phyloP scores from a whole-genome alignment of 2,329 filamentous ascomycete genomes.

The Cercospora sojina region DNA sequence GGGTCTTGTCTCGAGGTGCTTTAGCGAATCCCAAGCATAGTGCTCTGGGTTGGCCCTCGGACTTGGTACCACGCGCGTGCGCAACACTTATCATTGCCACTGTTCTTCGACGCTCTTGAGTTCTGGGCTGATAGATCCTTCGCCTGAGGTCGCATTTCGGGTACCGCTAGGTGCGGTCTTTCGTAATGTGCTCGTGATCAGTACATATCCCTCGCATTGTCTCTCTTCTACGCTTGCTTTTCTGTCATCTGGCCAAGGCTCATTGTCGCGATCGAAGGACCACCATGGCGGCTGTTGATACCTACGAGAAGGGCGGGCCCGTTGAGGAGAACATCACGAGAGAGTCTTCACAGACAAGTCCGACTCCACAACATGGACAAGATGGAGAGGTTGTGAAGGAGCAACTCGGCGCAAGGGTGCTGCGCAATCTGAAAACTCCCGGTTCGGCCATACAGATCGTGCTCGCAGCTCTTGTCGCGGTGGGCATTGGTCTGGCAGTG shows the following conservation, averaged over 20 bases:
- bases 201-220: neutral
- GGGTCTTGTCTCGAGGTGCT: neutral
- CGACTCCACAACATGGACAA: neutral
- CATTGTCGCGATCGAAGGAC: neutral
- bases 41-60: neutral
- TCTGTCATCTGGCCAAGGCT: neutral
- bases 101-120: neutral
- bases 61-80: conserved; percentile 1
- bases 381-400: conserved; percentile 10
- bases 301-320: conserved; percentile 13
- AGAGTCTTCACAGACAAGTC: conserved; percentile 6
- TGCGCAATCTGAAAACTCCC: conserved; percentile 43
- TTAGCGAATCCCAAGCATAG: neutral
- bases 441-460: conserved; percentile 54
- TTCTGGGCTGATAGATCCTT: conserved; percentile 3
- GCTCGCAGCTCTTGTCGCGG: conserved; percentile 49
- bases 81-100: neutral
- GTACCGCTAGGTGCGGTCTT: neutral
- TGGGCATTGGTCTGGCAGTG: conserved; percentile 52
- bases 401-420: conserved; percentile 32
- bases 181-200: neutral
- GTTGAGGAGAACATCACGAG: neutral
- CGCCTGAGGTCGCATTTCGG: conserved; percentile 3
- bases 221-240: neutral
- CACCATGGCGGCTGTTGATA: conserved; percentile 1